A percentile compares a stretch with the other conserved stretches of the same genome.
These are phyloP conservation scores for Aspergillus sp. DNA, from an alignment of 2,329 filamentous ascomycete genomes.

Conservation along the genomic window DNA sequence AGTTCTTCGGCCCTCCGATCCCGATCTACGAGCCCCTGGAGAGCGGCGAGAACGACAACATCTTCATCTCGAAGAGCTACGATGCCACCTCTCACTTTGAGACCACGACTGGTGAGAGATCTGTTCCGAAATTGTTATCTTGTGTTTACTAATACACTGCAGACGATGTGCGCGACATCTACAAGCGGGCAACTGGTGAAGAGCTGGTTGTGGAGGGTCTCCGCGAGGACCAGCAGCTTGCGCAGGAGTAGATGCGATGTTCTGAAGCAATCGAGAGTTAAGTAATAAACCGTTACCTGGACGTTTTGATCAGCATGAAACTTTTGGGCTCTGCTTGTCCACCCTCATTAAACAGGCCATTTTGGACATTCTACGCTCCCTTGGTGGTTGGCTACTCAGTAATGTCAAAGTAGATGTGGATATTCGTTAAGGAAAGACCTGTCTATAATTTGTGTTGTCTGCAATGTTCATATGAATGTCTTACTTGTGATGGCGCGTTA, in stretches of 20 bases:
- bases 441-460: background rate
- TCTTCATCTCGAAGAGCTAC: constrained; percentile 98
- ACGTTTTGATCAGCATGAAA: constrained; percentile 28
- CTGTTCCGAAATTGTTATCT: background rate
- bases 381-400: background rate
- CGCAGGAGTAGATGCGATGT: constrained; percentile 33
- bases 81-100: constrained; percentile 98
- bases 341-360: constrained; percentile 17
- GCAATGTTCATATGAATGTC: too few species aligned
- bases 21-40: constrained; percentile 90
- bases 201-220: constrained; percentile 86
- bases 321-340: constrained; percentile 20
- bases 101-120: constrained; percentile 67
- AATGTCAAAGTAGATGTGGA: constrained; percentile 4
- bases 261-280: constrained; percentile 9
- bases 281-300: constrained; percentile 30
- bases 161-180: constrained; percentile 95
- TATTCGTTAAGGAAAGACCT: background rate
- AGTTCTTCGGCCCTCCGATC: constrained; percentile 91
- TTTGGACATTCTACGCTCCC: constrained; percentile 9
- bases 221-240: constrained; percentile 62
- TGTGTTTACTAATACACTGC: constrained; percentile 29
- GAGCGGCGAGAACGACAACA: constrained; percentile 78
- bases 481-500: too few species aligned
- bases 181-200: constrained; percentile 76